A percentile compares a stretch with the other conserved stretches of the same genome.
Evolutionary conservation across 352 stramenopile genomes (phyloP).

Genomic region (Paralagenidium karlingii): DNA sequence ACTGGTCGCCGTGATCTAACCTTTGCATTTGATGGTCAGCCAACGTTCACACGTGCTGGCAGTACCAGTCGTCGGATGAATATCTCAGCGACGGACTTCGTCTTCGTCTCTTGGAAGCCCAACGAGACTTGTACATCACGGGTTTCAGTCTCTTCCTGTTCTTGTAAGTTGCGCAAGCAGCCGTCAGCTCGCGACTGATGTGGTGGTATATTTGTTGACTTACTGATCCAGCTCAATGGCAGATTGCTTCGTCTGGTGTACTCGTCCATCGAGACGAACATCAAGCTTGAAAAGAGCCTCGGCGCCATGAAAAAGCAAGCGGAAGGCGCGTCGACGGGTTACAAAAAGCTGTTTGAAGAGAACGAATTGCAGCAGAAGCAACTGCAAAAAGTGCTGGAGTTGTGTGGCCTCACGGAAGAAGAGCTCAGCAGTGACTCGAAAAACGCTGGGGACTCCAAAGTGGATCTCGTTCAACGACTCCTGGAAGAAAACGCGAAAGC

Average conservation of each 20-base stretch:
- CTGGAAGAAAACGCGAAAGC: slow-evolving; percentile 49
- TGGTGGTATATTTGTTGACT: not conserved
- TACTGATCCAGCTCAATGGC: not conserved
- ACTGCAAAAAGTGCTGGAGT: slow-evolving; percentile 42
- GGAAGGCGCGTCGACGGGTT: slow-evolving; percentile 41
- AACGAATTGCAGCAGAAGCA: slow-evolving; percentile 56
- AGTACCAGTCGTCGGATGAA: slow-evolving; percentile 39
- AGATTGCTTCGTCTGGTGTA: slow-evolving; percentile 67
- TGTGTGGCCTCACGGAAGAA: no score
- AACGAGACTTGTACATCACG: slow-evolving; percentile 82
- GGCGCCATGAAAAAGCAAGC: slow-evolving; percentile 69
- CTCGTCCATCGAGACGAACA: slow-evolving; percentile 44
- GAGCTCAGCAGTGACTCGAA: no score
- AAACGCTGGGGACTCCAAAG: no score
- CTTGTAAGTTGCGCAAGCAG: slow-evolving; percentile 11
- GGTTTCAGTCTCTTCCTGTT: slow-evolving; percentile 79
- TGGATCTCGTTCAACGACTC: slow-evolving; percentile 32
- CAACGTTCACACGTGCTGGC: slow-evolving; percentile 59
- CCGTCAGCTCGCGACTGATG: not conserved
- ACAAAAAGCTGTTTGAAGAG: slow-evolving; percentile 54
- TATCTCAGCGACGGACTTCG: slow-evolving; percentile 59
- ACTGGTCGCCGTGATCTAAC: not conserved
- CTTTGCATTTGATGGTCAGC: slow-evolving; percentile 16
- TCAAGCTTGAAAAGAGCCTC: slow-evolving; percentile 57
- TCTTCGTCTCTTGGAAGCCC: slow-evolving; percentile 60